Percentiles rank a stretch among this genome's conserved stretches.
Conservation (phyloP, 2,329 filamentous ascomycete species). For the Alternaria dauci region DNA sequence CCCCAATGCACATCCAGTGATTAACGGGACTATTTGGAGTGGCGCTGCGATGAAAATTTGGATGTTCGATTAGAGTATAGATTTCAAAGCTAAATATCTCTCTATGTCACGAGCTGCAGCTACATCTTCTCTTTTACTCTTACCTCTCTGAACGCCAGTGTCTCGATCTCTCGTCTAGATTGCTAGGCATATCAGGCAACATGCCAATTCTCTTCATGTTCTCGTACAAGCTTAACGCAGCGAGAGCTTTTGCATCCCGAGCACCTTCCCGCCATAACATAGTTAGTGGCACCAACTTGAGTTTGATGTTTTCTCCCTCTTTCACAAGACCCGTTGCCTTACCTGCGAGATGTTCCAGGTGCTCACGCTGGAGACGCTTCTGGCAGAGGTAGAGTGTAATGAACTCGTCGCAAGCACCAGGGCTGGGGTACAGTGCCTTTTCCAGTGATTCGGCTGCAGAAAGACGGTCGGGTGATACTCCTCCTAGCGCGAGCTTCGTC, state of each 20-base stretch:
- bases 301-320: slow-evolving; percentile 66
- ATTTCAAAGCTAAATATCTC: not conserved
- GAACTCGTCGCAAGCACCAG: slow-evolving; percentile 66
- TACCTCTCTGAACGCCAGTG: not conserved
- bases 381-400: slow-evolving; percentile 65
- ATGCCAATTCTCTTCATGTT: slow-evolving; percentile 59
- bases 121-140: not conserved
- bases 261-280: slow-evolving; percentile 63
- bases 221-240: slow-evolving; percentile 64
- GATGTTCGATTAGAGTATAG: not conserved
- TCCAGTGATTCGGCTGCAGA: not conserved
- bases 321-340: slow-evolving; percentile 63
- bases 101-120: not conserved
- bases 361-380: slow-evolving; percentile 58
- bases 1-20: not conserved
- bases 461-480: not conserved
- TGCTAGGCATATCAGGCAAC: slow-evolving; percentile 41
- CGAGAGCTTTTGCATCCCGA: slow-evolving; percentile 65
- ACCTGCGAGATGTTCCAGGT: slow-evolving; percentile 61
- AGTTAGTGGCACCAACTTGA: slow-evolving; percentile 62
- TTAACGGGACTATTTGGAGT: not conserved
- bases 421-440: slow-evolving; percentile 4
- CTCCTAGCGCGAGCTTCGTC: slow-evolving; percentile 58
- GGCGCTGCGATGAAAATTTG: not conserved
- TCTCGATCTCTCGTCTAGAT: slow-evolving; percentile 22